A percentile compares a stretch with the other conserved stretches of the same genome.
phyloP scores from a whole-genome alignment of 2,329 filamentous ascomycete species.

The Arthrinium phaeospermum region DNA sequence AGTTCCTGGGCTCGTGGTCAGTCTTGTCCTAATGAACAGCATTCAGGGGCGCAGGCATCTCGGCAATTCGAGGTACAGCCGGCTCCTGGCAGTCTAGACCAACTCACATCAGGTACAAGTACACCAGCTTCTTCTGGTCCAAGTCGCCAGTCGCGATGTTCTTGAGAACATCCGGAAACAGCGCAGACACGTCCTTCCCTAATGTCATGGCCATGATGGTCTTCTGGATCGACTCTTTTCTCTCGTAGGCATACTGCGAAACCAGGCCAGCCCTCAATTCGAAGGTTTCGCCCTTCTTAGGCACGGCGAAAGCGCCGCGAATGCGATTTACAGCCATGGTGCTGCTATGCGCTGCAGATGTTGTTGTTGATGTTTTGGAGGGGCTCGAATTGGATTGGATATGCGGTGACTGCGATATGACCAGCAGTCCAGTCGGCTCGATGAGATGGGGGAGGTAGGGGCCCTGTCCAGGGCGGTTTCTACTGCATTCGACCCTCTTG shows the following conservation, averaged over 20 bases:
- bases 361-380: slow-evolving; percentile 34
- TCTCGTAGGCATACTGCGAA: slow-evolving; percentile 98
- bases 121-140: slow-evolving; percentile 99
- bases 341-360: slow-evolving; percentile 20
- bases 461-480: slow-evolving; percentile 36
- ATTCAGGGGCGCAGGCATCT: not conserved
- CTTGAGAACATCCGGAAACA: slow-evolving; percentile 98
- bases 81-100: not conserved
- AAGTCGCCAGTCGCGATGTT: slow-evolving; percentile 95
- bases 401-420: slow-evolving; percentile 13
- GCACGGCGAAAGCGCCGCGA: slow-evolving; percentile 88
- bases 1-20: slow-evolving; percentile 71
- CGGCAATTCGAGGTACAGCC: not conserved
- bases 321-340: slow-evolving; percentile 96
- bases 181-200: slow-evolving; percentile 95
- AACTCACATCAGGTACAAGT: slow-evolving; percentile 91
- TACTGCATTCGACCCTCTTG: slow-evolving; percentile 29
- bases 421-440: slow-evolving; percentile 21
- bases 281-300: slow-evolving; percentile 97
- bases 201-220: slow-evolving; percentile 99
- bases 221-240: slow-evolving; percentile 98
- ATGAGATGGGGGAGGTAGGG: slow-evolving; percentile 26
- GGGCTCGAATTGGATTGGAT: slow-evolving; percentile 25
- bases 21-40: not conserved
- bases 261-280: slow-evolving; percentile 94